These are phyloP conservation scores for Grosmannia serpens DNA, from an alignment of 2,329 filamentous ascomycete genomes.

Conservation along the genomic window DNA sequence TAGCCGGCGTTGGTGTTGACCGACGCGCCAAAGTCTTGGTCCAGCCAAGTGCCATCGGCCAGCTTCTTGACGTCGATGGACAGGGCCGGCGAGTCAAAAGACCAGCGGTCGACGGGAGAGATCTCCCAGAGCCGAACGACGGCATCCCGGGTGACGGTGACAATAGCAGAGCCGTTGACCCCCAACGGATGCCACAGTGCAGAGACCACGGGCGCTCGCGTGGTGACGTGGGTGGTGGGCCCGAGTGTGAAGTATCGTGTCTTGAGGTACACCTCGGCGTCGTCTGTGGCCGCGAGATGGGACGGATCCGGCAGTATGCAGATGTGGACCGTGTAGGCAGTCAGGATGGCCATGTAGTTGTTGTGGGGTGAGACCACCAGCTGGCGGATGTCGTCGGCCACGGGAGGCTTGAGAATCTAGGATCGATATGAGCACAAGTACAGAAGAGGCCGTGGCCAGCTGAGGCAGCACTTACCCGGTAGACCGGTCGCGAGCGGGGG, in stretches of 20 bases:
- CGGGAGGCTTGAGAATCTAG: constrained; percentile 64
- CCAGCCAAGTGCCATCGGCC: constrained; percentile 67
- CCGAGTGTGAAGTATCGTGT: constrained; percentile 86
- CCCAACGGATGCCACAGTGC: constrained; percentile 90
- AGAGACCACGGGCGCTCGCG: constrained; percentile 68
- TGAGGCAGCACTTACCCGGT: constrained; percentile 29
- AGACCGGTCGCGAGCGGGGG: constrained; percentile 26
- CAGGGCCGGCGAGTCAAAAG: constrained; percentile 72
- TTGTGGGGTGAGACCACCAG: constrained; percentile 73
- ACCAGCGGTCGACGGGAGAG: constrained; percentile 71
- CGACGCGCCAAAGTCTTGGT: constrained; percentile 74
- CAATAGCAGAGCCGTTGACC: constrained; percentile 65
- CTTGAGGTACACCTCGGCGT: constrained; percentile 52
- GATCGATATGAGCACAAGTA: neutral
- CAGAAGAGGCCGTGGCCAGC: neutral
- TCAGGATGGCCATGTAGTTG: constrained; percentile 74
- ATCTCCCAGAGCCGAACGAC: constrained; percentile 87
- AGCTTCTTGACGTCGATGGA: constrained; percentile 84
- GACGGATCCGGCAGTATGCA: constrained; percentile 72
- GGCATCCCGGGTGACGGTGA: constrained; percentile 82
- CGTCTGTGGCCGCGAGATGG: constrained; percentile 60
- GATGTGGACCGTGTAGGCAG: constrained; percentile 79
- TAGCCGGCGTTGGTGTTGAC: constrained; percentile 69
- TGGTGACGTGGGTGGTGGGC: constrained; percentile 81
- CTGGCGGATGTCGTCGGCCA: constrained; percentile 74